Evolutionary conservation across 2,329 filamentous ascomycete genomes (phyloP).

Genomic region (Aureobasidium sp.): DNA sequence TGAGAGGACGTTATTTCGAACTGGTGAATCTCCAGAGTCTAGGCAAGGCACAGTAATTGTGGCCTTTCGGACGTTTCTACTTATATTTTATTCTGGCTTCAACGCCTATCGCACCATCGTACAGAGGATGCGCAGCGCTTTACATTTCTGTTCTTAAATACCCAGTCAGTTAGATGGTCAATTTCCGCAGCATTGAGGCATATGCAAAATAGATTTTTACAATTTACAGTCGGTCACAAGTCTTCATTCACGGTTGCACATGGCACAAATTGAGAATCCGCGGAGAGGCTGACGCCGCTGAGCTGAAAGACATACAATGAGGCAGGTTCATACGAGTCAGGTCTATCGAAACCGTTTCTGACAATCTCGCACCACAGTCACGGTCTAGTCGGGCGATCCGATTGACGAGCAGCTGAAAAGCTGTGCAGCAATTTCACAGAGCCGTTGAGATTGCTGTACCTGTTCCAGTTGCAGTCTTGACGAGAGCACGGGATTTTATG

Average conservation of each 20-base stretch:
- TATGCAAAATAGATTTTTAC: not conserved
- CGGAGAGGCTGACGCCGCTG: not conserved
- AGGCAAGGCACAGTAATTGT: constrained; percentile 22
- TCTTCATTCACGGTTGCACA: not conserved
- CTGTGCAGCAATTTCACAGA: not conserved
- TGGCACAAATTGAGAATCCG: too few species aligned
- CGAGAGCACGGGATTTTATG: too few species aligned
- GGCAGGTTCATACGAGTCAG: not conserved
- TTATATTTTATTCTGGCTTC: constrained; percentile 1
- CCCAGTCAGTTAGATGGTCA: not conserved
- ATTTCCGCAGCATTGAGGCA: not conserved
- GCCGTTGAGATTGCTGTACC: too few species aligned
- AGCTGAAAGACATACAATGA: not conserved
- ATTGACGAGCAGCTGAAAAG: not conserved
- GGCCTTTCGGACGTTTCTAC: not conserved
- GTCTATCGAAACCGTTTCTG: not conserved
- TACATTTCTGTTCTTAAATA: not conserved
- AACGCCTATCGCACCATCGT: not conserved
- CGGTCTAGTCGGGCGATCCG: not conserved
- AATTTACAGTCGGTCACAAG: not conserved
- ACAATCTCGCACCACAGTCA: not conserved
- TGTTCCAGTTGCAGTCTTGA: too few species aligned
- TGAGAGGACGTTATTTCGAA: constrained; percentile 36
- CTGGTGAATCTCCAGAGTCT: constrained; percentile 33
- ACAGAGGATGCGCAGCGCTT: not conserved